phyloP scores from a whole-genome alignment of 768 basidiomycete genomes.

The Mycena capillaripes region DNA sequence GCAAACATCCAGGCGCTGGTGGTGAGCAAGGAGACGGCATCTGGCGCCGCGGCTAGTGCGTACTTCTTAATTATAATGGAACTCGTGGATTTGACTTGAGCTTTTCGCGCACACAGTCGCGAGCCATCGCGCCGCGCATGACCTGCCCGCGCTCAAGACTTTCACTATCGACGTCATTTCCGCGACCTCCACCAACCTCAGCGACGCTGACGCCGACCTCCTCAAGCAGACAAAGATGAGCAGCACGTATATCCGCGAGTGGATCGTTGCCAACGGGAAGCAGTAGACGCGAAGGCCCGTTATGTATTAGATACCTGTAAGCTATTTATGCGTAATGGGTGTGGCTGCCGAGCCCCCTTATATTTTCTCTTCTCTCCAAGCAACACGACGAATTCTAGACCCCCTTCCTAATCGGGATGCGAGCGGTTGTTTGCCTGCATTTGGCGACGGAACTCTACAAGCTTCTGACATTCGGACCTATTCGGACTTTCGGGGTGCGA shows the following conservation, averaged over 20 bases:
- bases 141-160: slow-evolving; percentile 70
- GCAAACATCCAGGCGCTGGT: slow-evolving; percentile 92
- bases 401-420: slow-evolving; percentile 13
- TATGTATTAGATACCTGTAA: background rate
- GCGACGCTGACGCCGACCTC: slow-evolving; percentile 74
- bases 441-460: no score
- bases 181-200: slow-evolving; percentile 67
- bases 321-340: background rate
- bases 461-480: no score
- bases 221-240: slow-evolving; percentile 91
- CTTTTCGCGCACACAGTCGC: slow-evolving; percentile 68
- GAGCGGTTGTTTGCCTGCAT: slow-evolving; percentile 21
- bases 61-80: slow-evolving; percentile 34
- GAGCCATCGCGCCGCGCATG: slow-evolving; percentile 65
- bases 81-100: background rate
- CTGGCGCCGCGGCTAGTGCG: slow-evolving; percentile 83
- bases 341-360: no score
- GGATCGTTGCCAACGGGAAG: slow-evolving; percentile 70
- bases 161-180: slow-evolving; percentile 95
- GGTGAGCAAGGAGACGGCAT: slow-evolving; percentile 89
- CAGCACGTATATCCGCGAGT: slow-evolving; percentile 92
- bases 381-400: no score
- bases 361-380: no score
- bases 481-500: no score
- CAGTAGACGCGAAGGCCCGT: background rate